Evolutionary conservation across 2,329 filamentous ascomycete species (phyloP).

Genomic region (Alternaria novae-zelandiae): DNA sequence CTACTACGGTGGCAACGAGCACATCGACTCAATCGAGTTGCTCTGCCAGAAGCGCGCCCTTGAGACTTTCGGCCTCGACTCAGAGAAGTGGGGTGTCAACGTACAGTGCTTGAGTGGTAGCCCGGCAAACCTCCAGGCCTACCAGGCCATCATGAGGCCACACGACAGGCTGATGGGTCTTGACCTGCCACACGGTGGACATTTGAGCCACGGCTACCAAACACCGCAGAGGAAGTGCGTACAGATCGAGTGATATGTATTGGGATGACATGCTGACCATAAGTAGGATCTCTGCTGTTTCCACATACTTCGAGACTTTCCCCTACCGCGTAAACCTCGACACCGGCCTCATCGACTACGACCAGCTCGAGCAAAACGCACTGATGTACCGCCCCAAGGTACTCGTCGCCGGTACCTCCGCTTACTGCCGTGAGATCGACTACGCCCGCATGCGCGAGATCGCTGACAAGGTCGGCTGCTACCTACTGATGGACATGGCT

Average conservation of each 20-base stretch:
- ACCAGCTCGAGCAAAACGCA: constrained; percentile 85
- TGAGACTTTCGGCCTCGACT: constrained; percentile 81
- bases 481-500: constrained; percentile 94
- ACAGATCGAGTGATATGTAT: neutral
- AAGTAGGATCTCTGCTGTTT: constrained; percentile 87
- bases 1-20: constrained; percentile 97
- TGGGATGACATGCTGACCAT: constrained; percentile 15
- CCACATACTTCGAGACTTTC: constrained; percentile 98
- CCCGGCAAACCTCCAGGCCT: constrained; percentile 97
- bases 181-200: constrained; percentile 91
- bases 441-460: constrained; percentile 92
- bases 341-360: constrained; percentile 95
- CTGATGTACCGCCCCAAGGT: constrained; percentile 92
- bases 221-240: constrained; percentile 87
- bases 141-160: constrained; percentile 94
- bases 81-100: constrained; percentile 94
- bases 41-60: constrained; percentile 90
- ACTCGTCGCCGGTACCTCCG: constrained; percentile 91
- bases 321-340: constrained; percentile 90
- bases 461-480: constrained; percentile 88
- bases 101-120: constrained; percentile 86
- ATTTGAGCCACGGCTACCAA: constrained; percentile 97
- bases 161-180: constrained; percentile 97
- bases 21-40: constrained; percentile 88
- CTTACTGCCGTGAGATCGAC: constrained; percentile 95